These are phyloP conservation scores for Plantago coronopus DNA, from an alignment of 305 asterid species.

Conservation along the genomic window DNA sequence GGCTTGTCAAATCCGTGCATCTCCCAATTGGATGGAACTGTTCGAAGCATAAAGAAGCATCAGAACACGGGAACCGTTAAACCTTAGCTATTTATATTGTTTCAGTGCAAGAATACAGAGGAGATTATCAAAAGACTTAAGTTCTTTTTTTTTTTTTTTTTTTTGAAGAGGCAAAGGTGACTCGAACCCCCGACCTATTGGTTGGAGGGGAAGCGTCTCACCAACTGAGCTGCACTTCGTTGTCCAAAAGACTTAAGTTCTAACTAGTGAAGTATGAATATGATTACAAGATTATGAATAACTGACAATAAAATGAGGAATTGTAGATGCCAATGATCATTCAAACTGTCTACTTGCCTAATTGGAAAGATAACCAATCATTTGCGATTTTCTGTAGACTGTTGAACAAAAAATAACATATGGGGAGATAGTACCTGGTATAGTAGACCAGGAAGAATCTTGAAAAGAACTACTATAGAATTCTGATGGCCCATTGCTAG, in stretches of 20 bases:
- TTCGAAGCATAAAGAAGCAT: slow-evolving; percentile 31
- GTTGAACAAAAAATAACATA: neutral
- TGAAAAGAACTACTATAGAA: slow-evolving; percentile 58
- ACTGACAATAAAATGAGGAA: neutral
- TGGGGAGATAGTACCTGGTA: slow-evolving; percentile 54
- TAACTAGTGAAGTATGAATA: neutral
- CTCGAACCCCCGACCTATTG: no score
- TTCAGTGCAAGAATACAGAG: neutral
- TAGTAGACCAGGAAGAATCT: slow-evolving; percentile 74
- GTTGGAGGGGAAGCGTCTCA: no score
- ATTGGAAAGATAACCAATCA: neutral
- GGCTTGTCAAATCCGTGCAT: slow-evolving; percentile 95
- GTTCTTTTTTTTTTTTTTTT: no score
- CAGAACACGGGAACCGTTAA: slow-evolving; percentile 26
- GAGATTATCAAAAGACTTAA: no score
- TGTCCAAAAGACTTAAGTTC: no score
- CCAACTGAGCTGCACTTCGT: no score
- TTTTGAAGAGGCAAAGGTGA: no score
- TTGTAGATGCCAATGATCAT: neutral
- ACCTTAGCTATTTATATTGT: neutral
- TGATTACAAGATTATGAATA: neutral
- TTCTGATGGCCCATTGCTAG: slow-evolving; percentile 46
- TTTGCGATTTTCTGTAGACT: neutral
- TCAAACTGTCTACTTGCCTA: neutral
- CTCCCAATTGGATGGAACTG: slow-evolving; percentile 99